These are phyloP conservation scores for Colletotrichum liriopes DNA, from an alignment of 2,329 filamentous ascomycete species.

Conservation along the genomic window DNA sequence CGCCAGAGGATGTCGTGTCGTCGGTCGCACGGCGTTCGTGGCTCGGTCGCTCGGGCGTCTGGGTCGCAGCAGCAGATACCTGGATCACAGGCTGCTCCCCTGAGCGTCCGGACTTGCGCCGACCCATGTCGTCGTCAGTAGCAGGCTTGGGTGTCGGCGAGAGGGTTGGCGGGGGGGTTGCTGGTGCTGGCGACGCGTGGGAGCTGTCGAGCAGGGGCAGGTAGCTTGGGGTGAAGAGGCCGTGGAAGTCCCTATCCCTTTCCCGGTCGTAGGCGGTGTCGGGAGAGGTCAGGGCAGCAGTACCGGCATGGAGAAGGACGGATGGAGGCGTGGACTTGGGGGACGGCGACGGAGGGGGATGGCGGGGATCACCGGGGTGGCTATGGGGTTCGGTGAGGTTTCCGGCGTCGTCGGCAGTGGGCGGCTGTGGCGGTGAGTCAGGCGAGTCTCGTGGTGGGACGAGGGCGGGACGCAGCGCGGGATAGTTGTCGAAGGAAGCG, in stretches of 20 bases:
- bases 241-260: slow-evolving; percentile 72
- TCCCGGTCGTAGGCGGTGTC: slow-evolving; percentile 57
- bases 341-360: slow-evolving; percentile 30
- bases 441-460: slow-evolving; percentile 45
- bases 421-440: slow-evolving; percentile 54
- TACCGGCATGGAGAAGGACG: slow-evolving; percentile 34
- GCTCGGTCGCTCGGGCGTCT: slow-evolving; percentile 50
- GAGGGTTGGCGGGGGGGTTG: slow-evolving; percentile 43
- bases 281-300: slow-evolving; percentile 36
- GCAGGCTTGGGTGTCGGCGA: slow-evolving; percentile 43
- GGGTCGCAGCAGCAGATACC: slow-evolving; percentile 36
- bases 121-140: slow-evolving; percentile 30
- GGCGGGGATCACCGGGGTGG: slow-evolving; percentile 21
- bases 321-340: slow-evolving; percentile 32
- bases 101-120: slow-evolving; percentile 19
- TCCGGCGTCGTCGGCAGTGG: slow-evolving; percentile 45
- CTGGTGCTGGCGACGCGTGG: slow-evolving; percentile 46
- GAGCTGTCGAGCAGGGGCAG: slow-evolving; percentile 72
- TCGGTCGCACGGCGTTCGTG: slow-evolving; percentile 61
- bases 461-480: slow-evolving; percentile 60
- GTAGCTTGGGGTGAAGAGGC: slow-evolving; percentile 75
- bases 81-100: slow-evolving; percentile 15
- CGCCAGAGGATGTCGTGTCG: slow-evolving; percentile 65
- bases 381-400: slow-evolving; percentile 15
- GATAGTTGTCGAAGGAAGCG: slow-evolving; percentile 61